Conservation (phyloP, 352 stramenopile species). For the Globisporangium viniferum region DNA sequence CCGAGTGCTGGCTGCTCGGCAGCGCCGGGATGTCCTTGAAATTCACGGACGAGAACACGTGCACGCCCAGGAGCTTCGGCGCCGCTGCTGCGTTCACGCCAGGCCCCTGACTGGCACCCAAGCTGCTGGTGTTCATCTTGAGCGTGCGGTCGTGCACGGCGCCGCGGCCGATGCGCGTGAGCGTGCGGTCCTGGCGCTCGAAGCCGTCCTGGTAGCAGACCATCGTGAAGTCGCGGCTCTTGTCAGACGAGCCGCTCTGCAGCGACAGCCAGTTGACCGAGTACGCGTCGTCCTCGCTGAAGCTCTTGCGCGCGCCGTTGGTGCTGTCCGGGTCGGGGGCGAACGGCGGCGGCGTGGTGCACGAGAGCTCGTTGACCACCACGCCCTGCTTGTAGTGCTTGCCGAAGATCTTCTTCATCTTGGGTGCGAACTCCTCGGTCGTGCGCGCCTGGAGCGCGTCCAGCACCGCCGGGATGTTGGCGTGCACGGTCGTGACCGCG, state of each 20-base stretch:
- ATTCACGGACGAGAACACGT: slow-evolving; percentile 60
- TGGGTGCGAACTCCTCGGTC: slow-evolving; percentile 40
- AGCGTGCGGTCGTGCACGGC: slow-evolving; percentile 17
- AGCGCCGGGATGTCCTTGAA: slow-evolving; percentile 59
- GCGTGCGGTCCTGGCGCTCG: slow-evolving; percentile 30
- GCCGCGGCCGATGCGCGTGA: slow-evolving; percentile 26
- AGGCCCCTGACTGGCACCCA: background rate
- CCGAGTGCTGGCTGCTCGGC: slow-evolving; percentile 39
- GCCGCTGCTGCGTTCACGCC: background rate
- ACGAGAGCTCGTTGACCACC: slow-evolving; percentile 62
- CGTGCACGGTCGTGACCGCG: slow-evolving; percentile 52
- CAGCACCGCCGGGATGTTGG: slow-evolving; percentile 42
- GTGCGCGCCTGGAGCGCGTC: slow-evolving; percentile 41
- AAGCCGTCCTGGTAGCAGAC: slow-evolving; percentile 74
- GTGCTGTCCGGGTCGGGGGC: slow-evolving; percentile 27
- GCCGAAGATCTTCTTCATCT: slow-evolving; percentile 61
- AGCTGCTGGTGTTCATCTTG: background rate
- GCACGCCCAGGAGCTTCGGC: slow-evolving; percentile 45
- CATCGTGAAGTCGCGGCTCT: slow-evolving; percentile 57
- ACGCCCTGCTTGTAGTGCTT: slow-evolving; percentile 50
- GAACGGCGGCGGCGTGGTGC: slow-evolving; percentile 50
- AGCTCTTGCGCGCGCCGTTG: slow-evolving; percentile 23
- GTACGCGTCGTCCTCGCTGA: slow-evolving; percentile 65
- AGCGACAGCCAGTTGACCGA: slow-evolving; percentile 67
- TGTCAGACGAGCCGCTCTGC: slow-evolving; percentile 35